These are phyloP conservation scores for Corynascus novoguineensis DNA, from an alignment of 495 filamentous ascomycete genomes.

Conservation along the genomic window DNA sequence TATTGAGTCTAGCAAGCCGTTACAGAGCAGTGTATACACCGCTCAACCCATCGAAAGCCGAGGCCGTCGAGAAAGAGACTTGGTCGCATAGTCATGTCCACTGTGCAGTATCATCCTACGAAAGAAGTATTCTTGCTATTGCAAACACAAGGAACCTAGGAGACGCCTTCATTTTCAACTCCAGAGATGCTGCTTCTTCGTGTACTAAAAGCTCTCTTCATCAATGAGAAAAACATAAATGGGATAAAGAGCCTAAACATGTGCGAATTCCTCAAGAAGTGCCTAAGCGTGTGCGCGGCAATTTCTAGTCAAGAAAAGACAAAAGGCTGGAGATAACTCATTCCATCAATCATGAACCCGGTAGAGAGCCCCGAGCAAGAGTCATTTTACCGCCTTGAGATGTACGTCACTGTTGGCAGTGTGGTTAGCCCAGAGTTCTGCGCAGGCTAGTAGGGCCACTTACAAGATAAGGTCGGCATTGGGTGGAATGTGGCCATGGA, in stretches of 20 bases:
- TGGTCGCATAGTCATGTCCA: no score
- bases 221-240: neutral
- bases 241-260: neutral
- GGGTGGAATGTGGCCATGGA: conserved; percentile 57
- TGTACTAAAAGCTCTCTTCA: neutral
- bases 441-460: conserved; percentile 20
- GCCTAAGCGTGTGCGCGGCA: neutral
- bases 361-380: neutral
- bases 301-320: neutral
- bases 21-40: no score
- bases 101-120: no score
- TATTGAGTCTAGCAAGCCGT: no score
- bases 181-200: neutral
- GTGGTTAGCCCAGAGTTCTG: conserved; percentile 9
- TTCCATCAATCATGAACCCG: neutral
- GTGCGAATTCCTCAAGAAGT: neutral
- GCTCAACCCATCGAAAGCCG: no score
- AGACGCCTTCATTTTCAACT: neutral
- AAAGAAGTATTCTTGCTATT: no score
- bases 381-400: conserved; percentile 38
- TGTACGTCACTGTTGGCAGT: conserved; percentile 44
- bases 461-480: conserved; percentile 54
- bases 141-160: no score
- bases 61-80: no score
- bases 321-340: neutral